Evolutionary conservation across 345 rosid genomes (phyloP).

Genomic region (Linum tenue): DNA sequence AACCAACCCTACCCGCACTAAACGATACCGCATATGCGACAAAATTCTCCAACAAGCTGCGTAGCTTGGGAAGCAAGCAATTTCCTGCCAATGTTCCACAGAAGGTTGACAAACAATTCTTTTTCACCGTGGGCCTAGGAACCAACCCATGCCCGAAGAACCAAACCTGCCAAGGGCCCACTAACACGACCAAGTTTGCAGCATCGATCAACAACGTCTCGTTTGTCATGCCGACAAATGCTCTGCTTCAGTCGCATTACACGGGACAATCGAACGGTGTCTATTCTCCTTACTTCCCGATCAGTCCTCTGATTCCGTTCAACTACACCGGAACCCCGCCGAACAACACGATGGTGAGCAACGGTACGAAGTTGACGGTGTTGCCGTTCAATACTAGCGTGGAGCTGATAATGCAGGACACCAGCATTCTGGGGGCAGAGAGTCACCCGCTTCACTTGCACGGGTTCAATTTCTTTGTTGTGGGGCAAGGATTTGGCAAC

Average conservation of each 20-base stretch:
- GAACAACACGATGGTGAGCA: conserved; percentile 18
- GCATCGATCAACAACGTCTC: conserved; percentile 21
- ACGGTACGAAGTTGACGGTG: conserved; percentile 16
- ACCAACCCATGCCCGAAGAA: conserved; percentile 19
- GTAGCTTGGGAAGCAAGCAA: conserved; percentile 12
- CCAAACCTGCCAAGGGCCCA: conserved; percentile 22
- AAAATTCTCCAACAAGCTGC: conserved; percentile 11
- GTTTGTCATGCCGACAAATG: conserved; percentile 19
- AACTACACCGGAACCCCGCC: conserved; percentile 22
- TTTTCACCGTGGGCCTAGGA: conserved; percentile 19
- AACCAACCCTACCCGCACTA: conserved; percentile 13
- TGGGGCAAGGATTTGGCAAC: conserved; percentile 21
- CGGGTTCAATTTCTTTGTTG: conserved; percentile 21
- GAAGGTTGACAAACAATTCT: conserved; percentile 13
- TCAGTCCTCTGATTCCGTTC: conserved; percentile 15
- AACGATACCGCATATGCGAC: conserved; percentile 17
- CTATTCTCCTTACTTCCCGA: conserved; percentile 16
- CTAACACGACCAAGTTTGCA: conserved; percentile 17
- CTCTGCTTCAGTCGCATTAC: conserved; percentile 16
- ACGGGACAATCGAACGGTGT: conserved; percentile 15
- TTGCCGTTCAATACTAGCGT: conserved; percentile 19
- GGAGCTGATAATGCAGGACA: conserved; percentile 23
- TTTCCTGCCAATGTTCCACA: conserved; percentile 24
- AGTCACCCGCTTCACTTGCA: conserved; percentile 27
- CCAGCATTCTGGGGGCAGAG: conserved; percentile 25